Evolutionary conservation across 176 grass and related monocot genomes (phyloP), one percentile per base, ranked within the genome.

Genomic region (Urochloa ruziziensis): DNA sequence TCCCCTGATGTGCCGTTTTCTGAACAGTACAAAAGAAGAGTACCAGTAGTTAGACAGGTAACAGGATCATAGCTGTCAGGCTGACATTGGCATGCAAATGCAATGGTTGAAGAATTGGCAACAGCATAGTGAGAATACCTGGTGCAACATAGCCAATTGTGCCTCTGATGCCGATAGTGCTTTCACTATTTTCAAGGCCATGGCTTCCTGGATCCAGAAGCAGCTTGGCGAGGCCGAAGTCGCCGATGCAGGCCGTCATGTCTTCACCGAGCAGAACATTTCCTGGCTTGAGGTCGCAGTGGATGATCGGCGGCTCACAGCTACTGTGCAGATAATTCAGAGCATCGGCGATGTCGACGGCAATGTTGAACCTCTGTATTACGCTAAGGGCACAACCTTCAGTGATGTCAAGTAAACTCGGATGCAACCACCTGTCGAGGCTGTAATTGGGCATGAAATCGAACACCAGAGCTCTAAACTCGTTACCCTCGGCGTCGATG

Each of bases 391-490:
- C 70, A 1, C 59, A 14, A 51, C 23, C 27, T 34, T 2, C 58
- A 28, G 60, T 37, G 65, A 19, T 6, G 14, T 70, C 74, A 9
- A 6, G 0, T 0, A 23, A 15, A 2, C 62, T 56, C 7, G 49
- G 72, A 25, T 89, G 76, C 56, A 92, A 36, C 91, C 91, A 92
- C 54, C 74, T 71, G n/a, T 92, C 84, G 6, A 92, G 70, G 71
- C 80, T 92, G 70, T 37, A 70, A 1, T 90, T 88, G 0, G 91
- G 78, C 91, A 90, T 93, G 80, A 81, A 87, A 19, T 90, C 88
- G 23, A 88, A 82, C 25, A 85, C 73, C 0, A 88, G 57, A 0
- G 91, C 85, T 63, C 79, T 85, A 84, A 93, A 93, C 3, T 90
- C 91, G 29, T 82, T 67, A 1, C 88, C 91, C 3, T 9, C 16